phyloP scores from a whole-genome alignment of 345 rosid species.

The Rhizophora mangle region DNA sequence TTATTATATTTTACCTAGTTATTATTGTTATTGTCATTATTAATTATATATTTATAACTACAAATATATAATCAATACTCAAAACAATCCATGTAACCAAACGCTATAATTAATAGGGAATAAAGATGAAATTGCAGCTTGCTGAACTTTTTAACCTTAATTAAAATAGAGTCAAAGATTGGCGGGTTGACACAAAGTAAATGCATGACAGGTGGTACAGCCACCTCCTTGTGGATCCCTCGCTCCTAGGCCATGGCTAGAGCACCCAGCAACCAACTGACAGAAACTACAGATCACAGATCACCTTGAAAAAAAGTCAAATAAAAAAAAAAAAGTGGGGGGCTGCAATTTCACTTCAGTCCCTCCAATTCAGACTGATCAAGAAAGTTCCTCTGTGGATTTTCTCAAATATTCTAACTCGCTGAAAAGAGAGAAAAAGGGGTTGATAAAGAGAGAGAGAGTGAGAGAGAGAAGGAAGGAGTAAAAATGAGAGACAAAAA shows the following conservation, averaged over 20 bases:
- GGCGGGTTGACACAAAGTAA: constrained; percentile 40
- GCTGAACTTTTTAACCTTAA: neutral
- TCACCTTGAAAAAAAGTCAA: too few relatives aligned
- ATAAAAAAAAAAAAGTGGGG: neutral
- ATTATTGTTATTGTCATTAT: too few relatives aligned
- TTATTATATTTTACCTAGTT: too few relatives aligned
- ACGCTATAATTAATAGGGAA: too few relatives aligned
- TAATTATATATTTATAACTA: too few relatives aligned
- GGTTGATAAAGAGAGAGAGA: neutral
- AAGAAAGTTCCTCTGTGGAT: neutral
- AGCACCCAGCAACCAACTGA: neutral
- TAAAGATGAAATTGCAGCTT: too few relatives aligned
- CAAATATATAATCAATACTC: too few relatives aligned
- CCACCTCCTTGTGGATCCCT: neutral
- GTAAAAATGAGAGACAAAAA: constrained; percentile 22
- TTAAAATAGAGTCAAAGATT: neutral
- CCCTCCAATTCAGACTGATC: neutral
- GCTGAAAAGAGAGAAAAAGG: neutral
- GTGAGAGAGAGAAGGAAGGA: constrained; percentile 11
- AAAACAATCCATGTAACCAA: too few relatives aligned
- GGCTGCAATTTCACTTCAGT: neutral
- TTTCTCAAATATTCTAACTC: too few relatives aligned
- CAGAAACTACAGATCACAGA: neutral
- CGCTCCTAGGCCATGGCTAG: neutral
- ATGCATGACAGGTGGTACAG: constrained; percentile 32